Conservation (phyloP, 2,329 filamentous ascomycete species). For the Phialocephala sp. region DNA sequence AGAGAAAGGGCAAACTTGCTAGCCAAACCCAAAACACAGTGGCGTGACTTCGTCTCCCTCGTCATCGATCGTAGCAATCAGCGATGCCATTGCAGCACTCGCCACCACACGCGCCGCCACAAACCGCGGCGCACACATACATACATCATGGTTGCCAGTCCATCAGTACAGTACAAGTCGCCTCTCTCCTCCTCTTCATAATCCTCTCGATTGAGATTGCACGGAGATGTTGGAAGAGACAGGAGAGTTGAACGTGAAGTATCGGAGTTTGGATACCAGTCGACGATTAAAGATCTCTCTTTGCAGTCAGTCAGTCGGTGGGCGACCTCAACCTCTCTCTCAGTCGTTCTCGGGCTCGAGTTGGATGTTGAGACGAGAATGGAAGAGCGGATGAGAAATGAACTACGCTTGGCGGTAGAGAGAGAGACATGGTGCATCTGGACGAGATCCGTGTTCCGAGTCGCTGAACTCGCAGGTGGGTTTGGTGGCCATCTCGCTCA, state of each 20-base stretch:
- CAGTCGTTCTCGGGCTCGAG: neutral
- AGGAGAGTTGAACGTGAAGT: constrained; percentile 7
- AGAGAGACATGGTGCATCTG: constrained; percentile 62
- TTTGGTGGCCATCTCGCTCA: constrained; percentile 57
- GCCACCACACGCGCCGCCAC: neutral
- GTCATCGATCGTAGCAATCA: neutral
- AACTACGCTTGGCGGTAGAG: constrained; percentile 50
- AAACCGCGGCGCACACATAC: constrained; percentile 30
- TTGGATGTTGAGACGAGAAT: too few relatives aligned
- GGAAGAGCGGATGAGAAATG: neutral
- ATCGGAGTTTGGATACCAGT: constrained; percentile 17
- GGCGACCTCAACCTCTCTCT: neutral
- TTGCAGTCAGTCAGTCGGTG: too few relatives aligned
- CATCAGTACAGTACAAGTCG: constrained; percentile 36
- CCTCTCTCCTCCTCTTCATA: constrained; percentile 40
- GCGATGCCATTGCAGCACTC: neutral
- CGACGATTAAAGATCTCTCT: constrained; percentile 20
- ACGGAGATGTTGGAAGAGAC: constrained; percentile 10
- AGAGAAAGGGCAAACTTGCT: too few relatives aligned
- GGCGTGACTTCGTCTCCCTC: neutral
- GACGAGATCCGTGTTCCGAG: constrained; percentile 59
- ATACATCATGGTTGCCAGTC: constrained; percentile 45
- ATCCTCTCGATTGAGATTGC: constrained; percentile 18
- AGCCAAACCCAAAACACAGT: too few relatives aligned
- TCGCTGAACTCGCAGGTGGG: constrained; percentile 60